These are phyloP conservation scores for Drosera capensis DNA, from an alignment of 148 eudicot species.

Conservation along the genomic window DNA sequence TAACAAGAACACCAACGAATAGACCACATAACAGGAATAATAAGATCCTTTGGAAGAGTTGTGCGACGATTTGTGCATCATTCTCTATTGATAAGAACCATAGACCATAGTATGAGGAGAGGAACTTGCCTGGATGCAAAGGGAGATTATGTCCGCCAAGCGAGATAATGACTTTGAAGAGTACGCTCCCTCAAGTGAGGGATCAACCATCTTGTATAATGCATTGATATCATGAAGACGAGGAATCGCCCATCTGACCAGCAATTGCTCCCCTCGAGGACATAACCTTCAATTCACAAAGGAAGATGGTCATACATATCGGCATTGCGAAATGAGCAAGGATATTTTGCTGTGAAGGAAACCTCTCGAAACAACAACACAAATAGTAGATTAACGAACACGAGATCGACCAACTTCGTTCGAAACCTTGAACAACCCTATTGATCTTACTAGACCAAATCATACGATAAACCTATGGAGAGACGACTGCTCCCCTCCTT, in stretches of 20 bases:
- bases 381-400: too few relatives aligned
- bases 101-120: not conserved
- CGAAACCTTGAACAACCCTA: too few relatives aligned
- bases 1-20: too few relatives aligned
- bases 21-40: not conserved
- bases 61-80: not conserved
- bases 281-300: conserved; percentile 26
- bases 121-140: conserved; percentile 67
- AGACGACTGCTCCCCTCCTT: too few relatives aligned
- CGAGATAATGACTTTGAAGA: conserved; percentile 76
- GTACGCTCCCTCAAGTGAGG: conserved; percentile 54
- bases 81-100: not conserved
- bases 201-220: conserved; percentile 82
- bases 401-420: too few relatives aligned
- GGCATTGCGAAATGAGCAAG: not conserved
- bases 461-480: too few relatives aligned
- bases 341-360: too few relatives aligned
- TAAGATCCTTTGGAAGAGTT: not conserved
- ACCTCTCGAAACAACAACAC: too few relatives aligned
- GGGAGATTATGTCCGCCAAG: conserved; percentile 85
- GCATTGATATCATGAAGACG: conserved; percentile 88
- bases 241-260: conserved; percentile 83
- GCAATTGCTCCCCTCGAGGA: conserved; percentile 66
- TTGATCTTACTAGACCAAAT: too few relatives aligned
- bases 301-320: not conserved